These are phyloP conservation scores for Tolypocladium nubicola DNA, from an alignment of 2,329 filamentous ascomycete genomes.

Conservation along the genomic window DNA sequence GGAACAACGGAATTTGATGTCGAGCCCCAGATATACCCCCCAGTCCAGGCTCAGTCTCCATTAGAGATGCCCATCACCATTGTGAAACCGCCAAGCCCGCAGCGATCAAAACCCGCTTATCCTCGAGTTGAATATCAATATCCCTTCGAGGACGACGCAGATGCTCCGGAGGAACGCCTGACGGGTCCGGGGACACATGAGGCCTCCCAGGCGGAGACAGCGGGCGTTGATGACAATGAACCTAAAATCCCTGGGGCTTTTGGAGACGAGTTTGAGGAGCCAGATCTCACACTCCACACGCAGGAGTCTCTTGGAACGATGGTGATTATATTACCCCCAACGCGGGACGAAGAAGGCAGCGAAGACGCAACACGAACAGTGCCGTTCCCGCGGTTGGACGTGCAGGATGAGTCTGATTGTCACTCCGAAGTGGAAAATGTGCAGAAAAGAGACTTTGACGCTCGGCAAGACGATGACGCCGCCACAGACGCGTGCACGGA, in stretches of 20 bases:
- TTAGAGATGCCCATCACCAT: conserved; percentile 14
- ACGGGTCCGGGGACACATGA: conserved; percentile 8
- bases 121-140: conserved; percentile 35
- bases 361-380: conserved; percentile 10
- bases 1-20: conserved; percentile 60
- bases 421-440: conserved; percentile 22
- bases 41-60: conserved; percentile 22
- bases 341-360: conserved; percentile 7
- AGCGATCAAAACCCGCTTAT: conserved; percentile 11
- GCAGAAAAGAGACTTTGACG: conserved; percentile 12
- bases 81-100: conserved; percentile 18
- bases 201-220: conserved; percentile 8
- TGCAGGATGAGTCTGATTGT: conserved; percentile 27
- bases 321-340: conserved; percentile 38
- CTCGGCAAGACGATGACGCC: conserved; percentile 18
- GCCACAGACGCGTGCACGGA: conserved; percentile 25
- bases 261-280: conserved; percentile 25
- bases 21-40: conserved; percentile 54
- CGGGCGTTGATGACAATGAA: conserved; percentile 2
- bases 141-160: conserved; percentile 37
- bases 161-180: conserved; percentile 8
- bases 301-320: conserved; percentile 27
- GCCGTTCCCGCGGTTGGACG: conserved; percentile 24
- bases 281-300: conserved; percentile 6
- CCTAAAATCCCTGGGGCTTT: conserved; percentile 18